Evolutionary conservation across 805 yeast species (phyloP).

Genomic region (Wickerhamiella qilinensis): DNA sequence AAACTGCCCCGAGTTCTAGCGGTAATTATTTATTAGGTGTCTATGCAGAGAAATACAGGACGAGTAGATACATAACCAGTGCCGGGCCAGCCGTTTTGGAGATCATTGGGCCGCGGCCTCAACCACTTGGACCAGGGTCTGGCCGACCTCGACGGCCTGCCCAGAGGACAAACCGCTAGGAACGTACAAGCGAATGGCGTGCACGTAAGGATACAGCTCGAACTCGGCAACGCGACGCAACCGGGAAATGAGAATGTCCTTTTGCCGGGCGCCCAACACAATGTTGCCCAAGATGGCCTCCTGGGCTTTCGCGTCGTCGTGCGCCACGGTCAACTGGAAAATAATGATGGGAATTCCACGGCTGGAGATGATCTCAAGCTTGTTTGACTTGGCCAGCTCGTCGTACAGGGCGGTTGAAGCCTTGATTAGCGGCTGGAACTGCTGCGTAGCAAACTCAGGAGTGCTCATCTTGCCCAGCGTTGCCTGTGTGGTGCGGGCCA

Average conservation of each 20-base stretch:
- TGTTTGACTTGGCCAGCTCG: constrained; percentile 14
- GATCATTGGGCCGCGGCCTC: background rate
- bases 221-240: constrained; percentile 48
- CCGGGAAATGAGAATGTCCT: constrained; percentile 49
- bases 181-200: constrained; percentile 38
- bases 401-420: constrained; percentile 11
- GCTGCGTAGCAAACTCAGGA: constrained; percentile 16
- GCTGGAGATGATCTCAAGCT: constrained; percentile 38
- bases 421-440: constrained; percentile 9
- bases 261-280: constrained; percentile 36
- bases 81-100: too few relatives aligned
- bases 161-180: constrained; percentile 30
- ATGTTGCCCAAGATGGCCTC: constrained; percentile 52
- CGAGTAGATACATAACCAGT: too few relatives aligned
- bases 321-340: constrained; percentile 35
- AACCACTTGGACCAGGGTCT: constrained; percentile 18
- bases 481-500: constrained; percentile 31
- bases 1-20: too few relatives aligned
- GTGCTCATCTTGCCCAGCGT: constrained; percentile 19
- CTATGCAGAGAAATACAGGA: too few relatives aligned
- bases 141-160: constrained; percentile 31
- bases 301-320: constrained; percentile 21
- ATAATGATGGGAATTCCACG: constrained; percentile 54
- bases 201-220: constrained; percentile 55
- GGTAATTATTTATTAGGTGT: too few relatives aligned